A percentile compares a stretch with the other conserved stretches of the same genome.
phyloP scores from a whole-genome alignment of 768 basidiomycete genomes.

The Boletellus ananas region DNA sequence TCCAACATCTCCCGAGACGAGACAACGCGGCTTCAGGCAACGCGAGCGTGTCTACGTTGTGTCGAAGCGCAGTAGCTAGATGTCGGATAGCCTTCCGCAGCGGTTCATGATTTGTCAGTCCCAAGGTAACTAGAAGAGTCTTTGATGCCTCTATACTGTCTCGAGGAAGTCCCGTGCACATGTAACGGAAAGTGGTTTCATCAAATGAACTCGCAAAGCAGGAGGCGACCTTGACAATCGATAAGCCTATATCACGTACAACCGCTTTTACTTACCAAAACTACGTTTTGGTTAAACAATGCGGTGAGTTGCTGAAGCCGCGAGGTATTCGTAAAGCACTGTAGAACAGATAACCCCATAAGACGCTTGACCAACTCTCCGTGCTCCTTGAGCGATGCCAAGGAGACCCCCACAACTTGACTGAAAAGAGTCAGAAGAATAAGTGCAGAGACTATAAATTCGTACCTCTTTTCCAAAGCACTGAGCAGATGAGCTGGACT shows the following conservation, averaged over 20 bases:
- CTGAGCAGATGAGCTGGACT: conserved; percentile 40
- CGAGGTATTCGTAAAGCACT: conserved; percentile 34
- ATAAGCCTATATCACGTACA: conserved; percentile 4
- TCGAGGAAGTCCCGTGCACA: conserved; percentile 4
- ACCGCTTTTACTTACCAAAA: conserved; percentile 36
- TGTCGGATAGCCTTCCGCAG: conserved; percentile 35
- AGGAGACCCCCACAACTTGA: conserved; percentile 37
- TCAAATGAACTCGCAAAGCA: conserved; percentile 45
- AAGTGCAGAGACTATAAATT: neutral
- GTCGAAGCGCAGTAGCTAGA: conserved; percentile 26
- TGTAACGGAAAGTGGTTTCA: conserved; percentile 13
- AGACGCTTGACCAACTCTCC: conserved; percentile 37
- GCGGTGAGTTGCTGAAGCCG: conserved; percentile 42
- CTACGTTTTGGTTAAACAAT: conserved; percentile 39
- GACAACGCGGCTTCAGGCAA: conserved; percentile 25
- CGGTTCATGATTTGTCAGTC: conserved; percentile 30
- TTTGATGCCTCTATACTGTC: conserved; percentile 18
- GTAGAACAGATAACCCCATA: conserved; percentile 36
- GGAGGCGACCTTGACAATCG: conserved; percentile 35
- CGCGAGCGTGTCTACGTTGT: conserved; percentile 13
- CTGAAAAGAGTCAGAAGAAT: conserved; percentile 28
- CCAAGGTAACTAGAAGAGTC: conserved; percentile 30
- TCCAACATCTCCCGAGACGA: conserved; percentile 50
- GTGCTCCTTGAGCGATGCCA: conserved; percentile 40
- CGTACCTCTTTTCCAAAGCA: conserved; percentile 41